These are phyloP conservation scores for Boletellus deceptivus DNA, from an alignment of 1,284 basidiomycete genomes.

Conservation along the genomic window DNA sequence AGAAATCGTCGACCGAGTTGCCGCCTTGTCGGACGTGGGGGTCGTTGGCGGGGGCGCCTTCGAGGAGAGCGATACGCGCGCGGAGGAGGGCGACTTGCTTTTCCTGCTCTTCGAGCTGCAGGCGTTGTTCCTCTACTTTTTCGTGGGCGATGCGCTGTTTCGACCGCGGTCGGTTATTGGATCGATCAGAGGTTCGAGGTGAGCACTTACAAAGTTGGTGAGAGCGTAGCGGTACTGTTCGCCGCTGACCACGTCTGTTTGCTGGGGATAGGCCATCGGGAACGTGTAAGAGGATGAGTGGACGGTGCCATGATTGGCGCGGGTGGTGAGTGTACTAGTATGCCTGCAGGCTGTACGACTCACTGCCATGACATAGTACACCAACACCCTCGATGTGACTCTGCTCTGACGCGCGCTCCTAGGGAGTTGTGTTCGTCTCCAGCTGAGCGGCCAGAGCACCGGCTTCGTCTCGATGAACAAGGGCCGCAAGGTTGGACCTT, in stretches of 20 bases:
- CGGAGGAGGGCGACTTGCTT: constrained; percentile 71
- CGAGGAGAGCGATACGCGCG: constrained; percentile 66
- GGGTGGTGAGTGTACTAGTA: background rate
- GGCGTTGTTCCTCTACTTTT: constrained; percentile 77
- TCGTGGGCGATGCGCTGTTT: constrained; percentile 76
- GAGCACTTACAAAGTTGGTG: constrained; percentile 65
- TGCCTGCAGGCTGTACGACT: background rate
- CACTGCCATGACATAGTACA: background rate
- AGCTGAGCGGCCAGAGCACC: no score
- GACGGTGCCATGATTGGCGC: background rate
- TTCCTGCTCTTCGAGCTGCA: constrained; percentile 78
- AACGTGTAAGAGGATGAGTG: background rate
- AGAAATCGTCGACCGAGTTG: constrained; percentile 77
- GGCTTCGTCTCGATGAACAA: no score
- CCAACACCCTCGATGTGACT: background rate
- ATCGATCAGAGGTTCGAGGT: background rate
- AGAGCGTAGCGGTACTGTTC: constrained; percentile 78
- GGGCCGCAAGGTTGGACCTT: no score
- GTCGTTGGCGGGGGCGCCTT: constrained; percentile 50
- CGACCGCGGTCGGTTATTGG: background rate
- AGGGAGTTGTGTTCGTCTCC: no score
- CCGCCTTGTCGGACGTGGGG: constrained; percentile 42
- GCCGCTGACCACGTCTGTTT: constrained; percentile 57
- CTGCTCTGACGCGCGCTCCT: background rate
- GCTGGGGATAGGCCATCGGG: constrained; percentile 27